These are phyloP conservation scores for Juncus effusus DNA, from an alignment of 176 grass and related monocot genomes.

Conservation along the genomic window DNA sequence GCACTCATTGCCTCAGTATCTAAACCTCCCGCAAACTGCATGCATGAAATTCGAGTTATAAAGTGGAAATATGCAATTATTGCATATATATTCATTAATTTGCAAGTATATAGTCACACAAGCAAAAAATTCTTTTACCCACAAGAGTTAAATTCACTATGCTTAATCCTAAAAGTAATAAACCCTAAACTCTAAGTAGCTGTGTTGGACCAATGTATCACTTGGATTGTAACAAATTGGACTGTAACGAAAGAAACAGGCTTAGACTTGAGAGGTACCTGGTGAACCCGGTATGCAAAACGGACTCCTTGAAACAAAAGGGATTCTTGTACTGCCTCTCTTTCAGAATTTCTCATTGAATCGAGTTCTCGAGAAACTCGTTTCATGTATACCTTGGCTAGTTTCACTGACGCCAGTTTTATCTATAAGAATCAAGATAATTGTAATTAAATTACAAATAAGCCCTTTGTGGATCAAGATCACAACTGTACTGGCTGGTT, in stretches of 20 bases:
- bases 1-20: slow-evolving; percentile 44
- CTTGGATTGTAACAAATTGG: neutral
- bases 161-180: too few relatives aligned
- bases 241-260: neutral
- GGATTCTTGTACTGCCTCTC: slow-evolving; percentile 51
- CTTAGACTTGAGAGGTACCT: slow-evolving; percentile 31
- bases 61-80: neutral
- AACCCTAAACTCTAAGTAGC: too few relatives aligned
- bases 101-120: neutral
- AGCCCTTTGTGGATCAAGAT: too few relatives aligned
- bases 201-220: slow-evolving; percentile 21
- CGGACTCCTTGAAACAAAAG: slow-evolving; percentile 71
- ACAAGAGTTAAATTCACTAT: too few relatives aligned
- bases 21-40: slow-evolving; percentile 55
- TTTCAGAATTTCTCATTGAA: slow-evolving; percentile 31
- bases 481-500: too few relatives aligned
- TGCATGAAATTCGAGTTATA: slow-evolving; percentile 7
- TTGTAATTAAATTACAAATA: too few relatives aligned
- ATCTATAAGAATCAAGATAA: slow-evolving; percentile 36
- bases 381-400: slow-evolving; percentile 78
- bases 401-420: slow-evolving; percentile 66
- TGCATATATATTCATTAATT: neutral
- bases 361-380: slow-evolving; percentile 62
- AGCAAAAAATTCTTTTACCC: neutral
- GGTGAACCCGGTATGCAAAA: slow-evolving; percentile 78